Conservation (phyloP, 1,139 yeast genomes). For the Sugiyamaella castrensis region DNA sequence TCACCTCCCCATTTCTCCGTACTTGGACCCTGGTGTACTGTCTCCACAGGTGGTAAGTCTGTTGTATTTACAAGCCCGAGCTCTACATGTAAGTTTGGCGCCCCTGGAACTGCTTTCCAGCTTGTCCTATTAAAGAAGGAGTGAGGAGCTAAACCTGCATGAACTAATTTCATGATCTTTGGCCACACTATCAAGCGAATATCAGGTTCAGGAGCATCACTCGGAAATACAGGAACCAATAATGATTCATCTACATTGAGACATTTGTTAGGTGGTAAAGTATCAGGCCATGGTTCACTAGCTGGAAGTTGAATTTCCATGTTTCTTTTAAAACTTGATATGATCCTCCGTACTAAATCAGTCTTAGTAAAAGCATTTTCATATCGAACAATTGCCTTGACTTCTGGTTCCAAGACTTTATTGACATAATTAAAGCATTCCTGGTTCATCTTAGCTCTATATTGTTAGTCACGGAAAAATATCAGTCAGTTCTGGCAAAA, state of each 20-base stretch:
- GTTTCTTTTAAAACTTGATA: neutral
- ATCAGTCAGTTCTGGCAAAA: neutral
- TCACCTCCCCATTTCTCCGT: conserved; percentile 28
- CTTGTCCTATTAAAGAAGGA: conserved; percentile 30
- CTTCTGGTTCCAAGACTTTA: conserved; percentile 22
- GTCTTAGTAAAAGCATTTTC: neutral
- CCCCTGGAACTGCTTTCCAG: conserved; percentile 29
- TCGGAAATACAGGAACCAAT: conserved; percentile 16
- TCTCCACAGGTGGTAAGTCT: conserved; percentile 22
- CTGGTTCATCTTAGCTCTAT: conserved; percentile 25
- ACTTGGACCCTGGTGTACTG: conserved; percentile 16
- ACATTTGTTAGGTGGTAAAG: conserved; percentile 18
- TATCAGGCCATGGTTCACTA: conserved; percentile 20
- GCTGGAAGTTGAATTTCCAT: conserved; percentile 3
- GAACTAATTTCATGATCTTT: conserved; percentile 26
- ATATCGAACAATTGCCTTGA: conserved; percentile 20
- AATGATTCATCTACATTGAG: conserved; percentile 20
- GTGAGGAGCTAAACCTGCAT: conserved; percentile 25
- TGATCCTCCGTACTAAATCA: neutral
- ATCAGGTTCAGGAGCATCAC: conserved; percentile 22
- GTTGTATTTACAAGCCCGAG: conserved; percentile 21
- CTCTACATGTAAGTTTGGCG: conserved; percentile 29
- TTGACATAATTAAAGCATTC: conserved; percentile 26
- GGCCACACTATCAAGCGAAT: conserved; percentile 20
- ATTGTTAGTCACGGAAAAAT: neutral